These are phyloP conservation scores for Juncus effusus DNA, from an alignment of 176 grass and related monocot genomes.

Conservation along the genomic window DNA sequence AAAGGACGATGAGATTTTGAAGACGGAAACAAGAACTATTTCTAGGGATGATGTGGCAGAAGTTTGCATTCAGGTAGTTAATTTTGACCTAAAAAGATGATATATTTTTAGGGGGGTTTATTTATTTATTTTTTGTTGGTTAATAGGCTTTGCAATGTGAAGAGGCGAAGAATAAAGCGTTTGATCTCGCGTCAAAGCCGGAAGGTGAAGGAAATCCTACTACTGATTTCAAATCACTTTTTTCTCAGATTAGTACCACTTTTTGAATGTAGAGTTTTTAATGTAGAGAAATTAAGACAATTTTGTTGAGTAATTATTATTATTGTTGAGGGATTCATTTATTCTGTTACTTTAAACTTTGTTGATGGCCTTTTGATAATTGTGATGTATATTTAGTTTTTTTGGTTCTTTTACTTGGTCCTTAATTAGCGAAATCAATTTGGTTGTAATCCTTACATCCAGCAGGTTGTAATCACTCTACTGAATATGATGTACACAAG, in stretches of 20 bases:
- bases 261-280: conserved; percentile 45
- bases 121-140: too few species aligned
- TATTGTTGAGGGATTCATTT: neutral
- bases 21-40: conserved; percentile 82
- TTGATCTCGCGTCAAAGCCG: conserved; percentile 93
- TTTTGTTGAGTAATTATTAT: neutral
- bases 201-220: conserved; percentile 84
- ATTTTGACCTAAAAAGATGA: neutral
- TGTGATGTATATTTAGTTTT: too few species aligned
- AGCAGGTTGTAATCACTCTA: too few species aligned
- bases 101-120: too few species aligned
- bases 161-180: conserved; percentile 76
- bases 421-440: too few species aligned
- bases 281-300: neutral
- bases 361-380: neutral
- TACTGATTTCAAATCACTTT: conserved; percentile 62
- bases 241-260: conserved; percentile 53
- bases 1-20: conserved; percentile 81
- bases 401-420: too few species aligned
- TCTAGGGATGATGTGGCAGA: conserved; percentile 88
- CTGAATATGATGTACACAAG: too few species aligned
- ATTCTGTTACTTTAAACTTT: neutral
- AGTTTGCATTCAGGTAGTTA: conserved; percentile 79
- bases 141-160: conserved; percentile 70
- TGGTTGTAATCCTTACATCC: too few species aligned